Percentiles rank a stretch among this genome's conserved stretches.
These are phyloP conservation scores for Acanthamoeba lenticulata DNA, from an alignment of 208 protist genomes.

Conservation along the genomic window DNA sequence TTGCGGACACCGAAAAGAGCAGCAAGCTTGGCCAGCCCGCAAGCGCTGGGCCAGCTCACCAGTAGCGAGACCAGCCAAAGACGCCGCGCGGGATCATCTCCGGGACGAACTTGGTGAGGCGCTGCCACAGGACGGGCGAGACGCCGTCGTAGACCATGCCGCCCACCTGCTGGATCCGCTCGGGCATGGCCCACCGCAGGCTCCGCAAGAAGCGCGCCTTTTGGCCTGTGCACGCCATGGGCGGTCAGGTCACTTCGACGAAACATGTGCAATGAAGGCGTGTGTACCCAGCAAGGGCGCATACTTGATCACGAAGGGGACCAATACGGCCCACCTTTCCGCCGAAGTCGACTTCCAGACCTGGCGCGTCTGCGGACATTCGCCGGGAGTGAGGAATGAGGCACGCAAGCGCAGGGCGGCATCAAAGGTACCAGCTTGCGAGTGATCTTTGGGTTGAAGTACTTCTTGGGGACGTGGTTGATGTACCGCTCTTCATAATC, in stretches of 20 bases:
- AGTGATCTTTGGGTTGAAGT: slow-evolving; percentile 34
- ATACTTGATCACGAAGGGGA: slow-evolving; percentile 31
- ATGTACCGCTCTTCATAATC: slow-evolving; percentile 49
- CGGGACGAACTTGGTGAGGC: slow-evolving; percentile 40
- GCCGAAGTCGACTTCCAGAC: slow-evolving; percentile 27
- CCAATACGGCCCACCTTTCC: slow-evolving; percentile 11
- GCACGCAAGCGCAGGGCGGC: no score
- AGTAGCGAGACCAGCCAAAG: slow-evolving; percentile 14
- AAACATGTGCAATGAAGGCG: no score
- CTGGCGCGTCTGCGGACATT: neutral
- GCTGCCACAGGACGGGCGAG: slow-evolving; percentile 29
- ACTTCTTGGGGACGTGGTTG: slow-evolving; percentile 19
- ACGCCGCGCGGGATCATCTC: neutral
- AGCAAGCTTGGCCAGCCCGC: no score
- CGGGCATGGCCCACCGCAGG: slow-evolving; percentile 49
- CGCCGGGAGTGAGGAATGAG: no score
- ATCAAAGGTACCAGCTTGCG: slow-evolving; percentile 35
- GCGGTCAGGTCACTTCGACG: no score
- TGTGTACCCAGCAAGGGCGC: neutral
- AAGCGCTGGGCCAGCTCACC: no score
- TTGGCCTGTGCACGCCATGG: neutral
- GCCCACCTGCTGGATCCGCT: slow-evolving; percentile 47
- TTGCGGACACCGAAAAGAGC: no score
- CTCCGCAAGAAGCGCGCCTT: slow-evolving; percentile 29
- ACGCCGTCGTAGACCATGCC: slow-evolving; percentile 58